phyloP scores from a whole-genome alignment of 2,329 filamentous ascomycete genomes.

The Sporothrix luriei region DNA sequence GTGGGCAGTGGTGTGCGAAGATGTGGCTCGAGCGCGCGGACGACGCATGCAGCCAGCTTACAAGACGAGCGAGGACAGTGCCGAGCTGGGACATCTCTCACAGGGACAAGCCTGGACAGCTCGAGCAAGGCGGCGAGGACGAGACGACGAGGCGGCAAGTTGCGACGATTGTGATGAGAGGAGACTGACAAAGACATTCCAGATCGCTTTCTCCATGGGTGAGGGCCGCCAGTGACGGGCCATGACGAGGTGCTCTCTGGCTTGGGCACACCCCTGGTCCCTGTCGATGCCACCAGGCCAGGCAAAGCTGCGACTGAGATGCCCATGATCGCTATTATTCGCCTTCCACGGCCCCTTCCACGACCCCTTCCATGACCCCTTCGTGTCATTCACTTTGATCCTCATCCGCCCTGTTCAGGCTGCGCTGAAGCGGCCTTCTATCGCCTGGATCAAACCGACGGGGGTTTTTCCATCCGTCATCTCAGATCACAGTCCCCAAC shows the following conservation, averaged over 20 bases:
- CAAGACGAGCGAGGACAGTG: constrained; percentile 19
- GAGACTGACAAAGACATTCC: background rate
- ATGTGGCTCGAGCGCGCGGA: background rate
- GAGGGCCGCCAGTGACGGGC: background rate
- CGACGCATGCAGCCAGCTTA: constrained; percentile 10
- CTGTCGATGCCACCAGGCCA: constrained; percentile 24
- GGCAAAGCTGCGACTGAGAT: constrained; percentile 19
- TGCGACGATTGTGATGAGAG: background rate
- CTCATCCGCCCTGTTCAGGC: background rate
- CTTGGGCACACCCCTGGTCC: constrained; percentile 18
- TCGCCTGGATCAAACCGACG: constrained; percentile 18
- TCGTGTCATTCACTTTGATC: constrained; percentile 4
- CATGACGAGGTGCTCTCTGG: constrained; percentile 5
- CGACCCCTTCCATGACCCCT: constrained; percentile 17
- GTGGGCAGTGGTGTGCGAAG: background rate
- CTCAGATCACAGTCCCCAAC: constrained; percentile 9
- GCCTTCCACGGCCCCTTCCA: constrained; percentile 16
- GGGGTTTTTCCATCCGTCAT: constrained; percentile 5
- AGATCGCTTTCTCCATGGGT: constrained; percentile 7
- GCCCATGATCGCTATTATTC: constrained; percentile 13
- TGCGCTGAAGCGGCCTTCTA: background rate
- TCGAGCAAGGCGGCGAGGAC: background rate
- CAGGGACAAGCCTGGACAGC: background rate
- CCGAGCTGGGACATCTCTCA: constrained; percentile 12
- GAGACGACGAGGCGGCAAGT: background rate